Evolutionary conservation across 2,329 filamentous ascomycete species (phyloP), one percentile per base, ranked within the genome.

Genomic region (Fusarium cyanostomum): DNA sequence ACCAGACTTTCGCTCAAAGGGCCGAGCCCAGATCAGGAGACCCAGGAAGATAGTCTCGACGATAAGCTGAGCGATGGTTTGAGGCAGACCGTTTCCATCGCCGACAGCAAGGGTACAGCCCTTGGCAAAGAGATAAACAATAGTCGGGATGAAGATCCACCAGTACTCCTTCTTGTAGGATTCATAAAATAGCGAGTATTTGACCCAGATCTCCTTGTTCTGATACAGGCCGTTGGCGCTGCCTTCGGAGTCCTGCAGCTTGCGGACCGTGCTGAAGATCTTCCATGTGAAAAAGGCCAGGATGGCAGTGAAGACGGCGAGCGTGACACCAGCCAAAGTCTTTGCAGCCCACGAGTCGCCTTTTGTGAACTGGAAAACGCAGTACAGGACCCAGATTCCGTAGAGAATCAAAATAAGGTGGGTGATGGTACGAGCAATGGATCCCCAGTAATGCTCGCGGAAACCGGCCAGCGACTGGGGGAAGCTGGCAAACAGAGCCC

Each of bases 171-270:
- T 92, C 80, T 92, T 93, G 83, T 97, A 98, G 69, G 89, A 90
- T 72, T 98, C 95, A 81, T 99, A 99, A 80, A 99, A 98, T 62
- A 97, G 84, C 71, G 92, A 95, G 84, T 99, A 99, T 81, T 95
- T 96, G 75, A 92, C 84, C 94, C 95, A 97, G 35, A 90, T 89
- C 56, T 90, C 86, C 81, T 95, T 96, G 79, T 98, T 85, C 59
- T 97, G 91, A 77, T 93, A 98, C 8, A 99, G 83, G 11, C 81
- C 86, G 13, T 84, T 82, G 1, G 85, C 78, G 72, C 94, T 90
- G 55, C 94, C 94, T 67, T 96, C 89, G 27, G 82, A 72, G 71
- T 88, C 84, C 81, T 92, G 94, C 66, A 92, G 89, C 70, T 87
- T 85, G 63, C 83, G 85, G 7, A 92, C 95, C 12, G 90, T 88